Base-by-base conservation (phyloP, 2,329 filamentous ascomycete species). In the Fusarium anguioides region DNA sequence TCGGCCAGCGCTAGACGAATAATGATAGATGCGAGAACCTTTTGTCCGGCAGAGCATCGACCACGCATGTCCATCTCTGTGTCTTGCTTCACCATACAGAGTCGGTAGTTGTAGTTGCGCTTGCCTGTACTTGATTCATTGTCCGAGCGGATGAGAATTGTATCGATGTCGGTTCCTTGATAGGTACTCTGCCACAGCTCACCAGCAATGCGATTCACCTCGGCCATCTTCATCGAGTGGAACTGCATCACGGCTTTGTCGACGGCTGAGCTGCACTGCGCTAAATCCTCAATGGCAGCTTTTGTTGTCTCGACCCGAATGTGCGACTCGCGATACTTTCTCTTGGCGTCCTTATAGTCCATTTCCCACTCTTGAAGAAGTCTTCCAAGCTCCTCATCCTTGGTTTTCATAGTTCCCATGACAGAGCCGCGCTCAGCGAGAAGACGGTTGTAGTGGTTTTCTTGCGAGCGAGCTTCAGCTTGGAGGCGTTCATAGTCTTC, bases 1-100 rank as follows among this genome's bases (percentile, higher is more conserved):
- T 99, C 96, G 5, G 96, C 96, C 44, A 99, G 87, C 14, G 96
- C 96, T 26, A 99, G 87, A 3, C 96, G 94, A 78, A 99, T 97
- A 79, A 99, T 96, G 81, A 99, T 99, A 78, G 91, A 94, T 6
- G 96, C 96, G 26, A 99, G 87, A 26, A 99, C 95, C 80, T 97
- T 97, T 78, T 99, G 96, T 5, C 96, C 96, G 2, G 96, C 96
- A 70, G 92, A 96, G 84, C 96, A 99, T 54, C 96, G 92, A 2
- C 96, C 96, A 65, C 96, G 93, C 96, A 99, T 99, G 81, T 99
- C 96, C 94, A 99, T 97, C 79, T 99, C 96, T 1, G 92, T 93
- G 74, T 96, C 94, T 76, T 95, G 91, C 82, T 99, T 99, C 71
- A 97, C 89, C 96, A 99, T 99, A 79, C 93, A 94, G 8, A 99